phyloP scores from a whole-genome alignment of 495 filamentous ascomycete genomes.

The Annulohypoxylon stygium region DNA sequence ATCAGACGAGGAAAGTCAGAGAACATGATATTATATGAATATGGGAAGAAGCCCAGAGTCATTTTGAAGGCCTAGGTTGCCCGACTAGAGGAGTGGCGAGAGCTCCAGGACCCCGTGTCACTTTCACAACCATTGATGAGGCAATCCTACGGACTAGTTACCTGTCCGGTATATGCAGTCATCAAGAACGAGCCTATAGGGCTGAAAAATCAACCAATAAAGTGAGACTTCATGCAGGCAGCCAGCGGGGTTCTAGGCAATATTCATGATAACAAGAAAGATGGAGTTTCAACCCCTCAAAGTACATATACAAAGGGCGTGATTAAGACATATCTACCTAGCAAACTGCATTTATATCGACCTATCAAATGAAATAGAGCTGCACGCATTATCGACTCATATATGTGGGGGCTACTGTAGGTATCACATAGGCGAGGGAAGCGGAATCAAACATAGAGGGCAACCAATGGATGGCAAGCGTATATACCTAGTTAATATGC shows the following conservation, averaged over 20 bases:
- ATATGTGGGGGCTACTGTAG: background rate
- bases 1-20: background rate
- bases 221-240: constrained; percentile 20
- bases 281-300: constrained; percentile 5
- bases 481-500: background rate
- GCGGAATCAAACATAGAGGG: background rate
- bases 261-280: constrained; percentile 2
- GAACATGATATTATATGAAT: background rate
- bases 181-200: constrained; percentile 6
- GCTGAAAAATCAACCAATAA: constrained; percentile 17
- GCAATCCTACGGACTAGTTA: constrained; percentile 21
- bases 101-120: background rate
- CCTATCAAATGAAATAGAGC: background rate
- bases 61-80: constrained; percentile 5
- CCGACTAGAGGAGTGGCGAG: too few relatives aligned
- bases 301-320: background rate
- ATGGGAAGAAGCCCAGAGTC: background rate
- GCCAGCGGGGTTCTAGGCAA: constrained; percentile 18
- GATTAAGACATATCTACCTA: constrained; percentile 13
- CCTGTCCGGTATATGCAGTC: constrained; percentile 14
- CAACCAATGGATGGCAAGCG: background rate
- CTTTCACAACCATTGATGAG: constrained; percentile 2
- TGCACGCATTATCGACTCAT: background rate
- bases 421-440: background rate
- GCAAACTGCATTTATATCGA: background rate